Evolutionary conservation across 768 basidiomycete species (phyloP).

Genomic region (Leccinum aurantiacum): DNA sequence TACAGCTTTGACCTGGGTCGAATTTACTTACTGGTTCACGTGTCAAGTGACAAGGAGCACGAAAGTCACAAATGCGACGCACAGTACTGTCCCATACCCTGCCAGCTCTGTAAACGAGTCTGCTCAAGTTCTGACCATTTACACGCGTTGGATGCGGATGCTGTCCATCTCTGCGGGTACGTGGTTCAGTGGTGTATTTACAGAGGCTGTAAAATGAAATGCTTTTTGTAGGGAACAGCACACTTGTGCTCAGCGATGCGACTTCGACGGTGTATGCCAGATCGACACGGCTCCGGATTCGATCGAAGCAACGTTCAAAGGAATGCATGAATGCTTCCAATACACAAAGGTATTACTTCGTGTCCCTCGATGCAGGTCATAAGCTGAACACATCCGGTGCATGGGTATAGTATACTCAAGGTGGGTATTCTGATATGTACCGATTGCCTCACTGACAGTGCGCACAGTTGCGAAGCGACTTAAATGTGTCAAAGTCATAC

Average conservation of each 20-base stretch:
- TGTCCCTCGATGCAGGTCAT: background rate
- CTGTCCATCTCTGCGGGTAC: conserved; percentile 60
- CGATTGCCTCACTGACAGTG: background rate
- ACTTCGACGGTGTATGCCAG: conserved; percentile 50
- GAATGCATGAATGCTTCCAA: conserved; percentile 57
- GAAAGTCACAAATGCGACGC: conserved; percentile 48
- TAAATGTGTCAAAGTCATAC: conserved; percentile 48
- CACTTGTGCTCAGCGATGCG: conserved; percentile 43
- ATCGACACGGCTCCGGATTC: conserved; percentile 57
- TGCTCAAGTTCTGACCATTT: conserved; percentile 50
- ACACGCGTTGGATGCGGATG: conserved; percentile 43
- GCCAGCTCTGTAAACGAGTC: conserved; percentile 54
- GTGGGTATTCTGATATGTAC: conserved; percentile 22
- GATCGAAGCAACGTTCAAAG: conserved; percentile 60
- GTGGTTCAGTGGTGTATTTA: conserved; percentile 6
- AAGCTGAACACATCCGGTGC: background rate
- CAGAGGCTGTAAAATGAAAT: conserved; percentile 9
- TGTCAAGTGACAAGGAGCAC: conserved; percentile 46
- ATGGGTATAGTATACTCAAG: conserved; percentile 50
- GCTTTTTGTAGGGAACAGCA: conserved; percentile 44
- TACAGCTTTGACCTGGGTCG: background rate
- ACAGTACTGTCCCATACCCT: conserved; percentile 51
- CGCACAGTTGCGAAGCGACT: conserved; percentile 48
- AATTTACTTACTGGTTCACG: background rate
- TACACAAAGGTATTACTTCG: conserved; percentile 52